Evolutionary conservation across 1,284 basidiomycete genomes (phyloP), one percentile per base, ranked within the genome.

Genomic region (Rhodofomes roseus): DNA sequence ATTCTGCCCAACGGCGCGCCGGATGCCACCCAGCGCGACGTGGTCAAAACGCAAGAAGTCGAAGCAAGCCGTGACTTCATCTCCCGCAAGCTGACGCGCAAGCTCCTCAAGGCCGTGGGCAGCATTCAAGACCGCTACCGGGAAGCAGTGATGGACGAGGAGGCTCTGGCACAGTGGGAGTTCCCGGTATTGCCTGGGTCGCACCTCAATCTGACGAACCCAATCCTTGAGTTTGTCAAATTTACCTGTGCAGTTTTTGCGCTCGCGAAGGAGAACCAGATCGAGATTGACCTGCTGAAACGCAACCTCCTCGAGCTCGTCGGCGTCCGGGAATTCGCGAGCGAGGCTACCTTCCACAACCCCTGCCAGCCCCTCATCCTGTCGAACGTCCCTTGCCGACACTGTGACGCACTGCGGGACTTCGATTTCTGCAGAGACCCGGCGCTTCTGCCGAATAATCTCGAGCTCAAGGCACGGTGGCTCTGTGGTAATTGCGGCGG

Each of bases 401-500:
- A 90, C 68, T 99, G 97, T 77, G 96, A 96, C 73, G 80, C 83
- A 23, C 84, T 96, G 61, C 86, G 93, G 20, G 94, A 96, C 72
- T 92, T 99, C 65, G 96, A 99, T 72, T 90, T 98, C 65, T 97
- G 95, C 71, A 85, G 96, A n/a, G 96, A 98, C 73, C 81, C 88
- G 6, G 93, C 95, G 63, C 82, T 97, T 44, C 78, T 95, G 54
- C 89, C 92, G 0, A 78, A 79, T 64, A 71, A 80, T 34, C 73
- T 77, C 40, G 77, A 80, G 23, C 71, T 79, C 9, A 75, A 69
- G 25, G 62, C 81, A 11, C 83, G 84, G 69, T 92, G 91, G 90
- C 69, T 75, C 18, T 92, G 88, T 68, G 73, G 71, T 14, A 76
- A 80, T 60, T 98, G 96, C 70, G 84, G 84, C n/a, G 87, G 88